A percentile compares a stretch with the other conserved stretches of the same genome.
These are phyloP conservation scores for Pyrenochaeta sp. DNA, from an alignment of 2,329 filamentous ascomycete species.

Conservation along the genomic window DNA sequence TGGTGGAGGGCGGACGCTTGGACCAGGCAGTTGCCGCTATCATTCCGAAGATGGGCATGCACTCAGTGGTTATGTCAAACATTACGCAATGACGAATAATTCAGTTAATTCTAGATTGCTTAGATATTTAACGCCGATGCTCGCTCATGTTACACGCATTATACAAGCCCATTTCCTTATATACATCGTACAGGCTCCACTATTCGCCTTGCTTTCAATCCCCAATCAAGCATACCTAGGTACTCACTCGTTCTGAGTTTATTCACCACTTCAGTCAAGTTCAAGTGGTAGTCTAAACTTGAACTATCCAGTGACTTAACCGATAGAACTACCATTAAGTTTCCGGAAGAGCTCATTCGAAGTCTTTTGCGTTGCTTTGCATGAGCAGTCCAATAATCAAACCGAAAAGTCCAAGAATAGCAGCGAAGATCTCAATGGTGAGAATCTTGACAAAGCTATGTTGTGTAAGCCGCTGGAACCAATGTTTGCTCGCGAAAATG, in stretches of 20 bases:
- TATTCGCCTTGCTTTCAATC: slow-evolving; percentile 7
- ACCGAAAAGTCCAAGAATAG: slow-evolving; percentile 93
- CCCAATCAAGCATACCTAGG: slow-evolving; percentile 13
- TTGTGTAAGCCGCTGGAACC: slow-evolving; percentile 11
- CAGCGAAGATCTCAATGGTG: slow-evolving; percentile 99
- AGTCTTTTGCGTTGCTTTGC: slow-evolving; percentile 81
- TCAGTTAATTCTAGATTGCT: slow-evolving; percentile 5
- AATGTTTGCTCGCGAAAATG: neutral
- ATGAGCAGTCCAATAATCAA: slow-evolving; percentile 93
- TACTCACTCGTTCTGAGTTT: too few relatives aligned
- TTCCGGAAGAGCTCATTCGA: slow-evolving; percentile 52
- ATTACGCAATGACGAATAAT: neutral
- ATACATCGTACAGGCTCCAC: slow-evolving; percentile 37
- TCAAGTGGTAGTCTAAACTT: slow-evolving; percentile 1
- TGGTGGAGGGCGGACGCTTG: slow-evolving; percentile 21
- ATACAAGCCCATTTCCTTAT: slow-evolving; percentile 42
- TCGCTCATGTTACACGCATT: slow-evolving; percentile 49
- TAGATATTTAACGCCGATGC: slow-evolving; percentile 35
- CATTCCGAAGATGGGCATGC: slow-evolving; percentile 5
- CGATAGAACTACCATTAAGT: neutral
- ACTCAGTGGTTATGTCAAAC: slow-evolving; percentile 2
- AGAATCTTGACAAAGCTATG: slow-evolving; percentile 95
- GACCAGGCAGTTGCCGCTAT: slow-evolving; percentile 20
- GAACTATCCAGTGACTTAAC: neutral
- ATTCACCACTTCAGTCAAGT: slow-evolving; percentile 6